Evolutionary conservation across 768 basidiomycete genomes (phyloP).

Genomic region (Lactarius pseudohatsudake): DNA sequence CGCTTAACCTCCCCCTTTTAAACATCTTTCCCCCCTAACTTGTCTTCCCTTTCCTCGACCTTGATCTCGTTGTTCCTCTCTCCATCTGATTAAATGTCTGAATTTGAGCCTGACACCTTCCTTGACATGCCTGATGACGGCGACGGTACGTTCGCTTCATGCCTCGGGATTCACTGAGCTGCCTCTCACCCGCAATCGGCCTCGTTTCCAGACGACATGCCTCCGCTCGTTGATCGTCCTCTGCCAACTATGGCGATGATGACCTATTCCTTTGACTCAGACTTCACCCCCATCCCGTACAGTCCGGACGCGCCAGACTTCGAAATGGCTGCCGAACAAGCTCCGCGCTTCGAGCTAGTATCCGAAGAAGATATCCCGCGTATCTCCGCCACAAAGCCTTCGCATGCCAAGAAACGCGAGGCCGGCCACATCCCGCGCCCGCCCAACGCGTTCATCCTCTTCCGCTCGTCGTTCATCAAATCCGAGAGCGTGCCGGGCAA

Average conservation of each 20-base stretch:
- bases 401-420: conserved; percentile 64
- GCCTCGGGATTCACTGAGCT: not conserved
- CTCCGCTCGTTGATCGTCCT: conserved; percentile 50
- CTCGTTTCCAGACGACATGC: conserved; percentile 36
- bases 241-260: conserved; percentile 46
- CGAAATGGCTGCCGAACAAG: conserved; percentile 36
- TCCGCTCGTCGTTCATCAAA: conserved; percentile 74
- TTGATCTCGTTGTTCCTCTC: not conserved
- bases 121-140: conserved; percentile 24
- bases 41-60: conserved; percentile 12
- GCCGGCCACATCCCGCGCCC: conserved; percentile 79
- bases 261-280: conserved; percentile 63
- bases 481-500: conserved; percentile 71
- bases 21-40: conserved; percentile 8
- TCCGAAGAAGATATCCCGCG: conserved; percentile 27
- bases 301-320: conserved; percentile 26
- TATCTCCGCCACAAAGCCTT: conserved; percentile 37
- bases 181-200: not conserved
- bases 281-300: conserved; percentile 57
- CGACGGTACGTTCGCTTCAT: conserved; percentile 16
- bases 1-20: conserved; percentile 27
- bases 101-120: conserved; percentile 16
- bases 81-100: conserved; percentile 9
- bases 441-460: conserved; percentile 85
- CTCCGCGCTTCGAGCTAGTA: conserved; percentile 37